Base-by-base conservation (phyloP, 2,329 filamentous ascomycete species). In the Fusarium incarnatum region DNA sequence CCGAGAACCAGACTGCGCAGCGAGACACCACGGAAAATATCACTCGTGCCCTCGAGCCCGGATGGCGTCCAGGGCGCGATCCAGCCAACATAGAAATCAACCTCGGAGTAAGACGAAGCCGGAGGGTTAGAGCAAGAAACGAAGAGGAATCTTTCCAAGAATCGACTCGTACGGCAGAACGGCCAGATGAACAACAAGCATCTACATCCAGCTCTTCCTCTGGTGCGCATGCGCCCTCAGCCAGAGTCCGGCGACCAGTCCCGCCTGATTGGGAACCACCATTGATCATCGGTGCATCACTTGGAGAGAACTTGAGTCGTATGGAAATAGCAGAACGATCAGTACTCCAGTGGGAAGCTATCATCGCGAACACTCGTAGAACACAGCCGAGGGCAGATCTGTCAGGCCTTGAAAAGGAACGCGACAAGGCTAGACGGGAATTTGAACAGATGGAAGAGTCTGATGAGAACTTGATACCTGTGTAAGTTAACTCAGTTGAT, bases 301-400 rank as follows among this genome's bases (percentile, higher is more conserved):
- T 75, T 16, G 73, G 73, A 15, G 57, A 71, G 12, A 70, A 74
- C 6, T 42, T 75, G 6, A 75, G 73, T 12, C 63, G 63, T 3
- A 22, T 76, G 12, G 73, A 75, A 45, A 49, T 70, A 44, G 73
- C 73, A 42, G 68, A 75, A 28, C 64, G 73, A 18, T 60, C 54
- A 10, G 67, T 73, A 1, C 46, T 74, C 22, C 73, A 75, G 47
- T 75, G 73, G 73, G 70, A 75, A 41, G 72, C 70, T 12, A 75
- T 75, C 22, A 32, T 75, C 8, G 57, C 64, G 13, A 73, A 73
- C 30, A 41, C 60, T 6, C 72, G 63, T 10, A 44, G 54, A 56
- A 65, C 46, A 12, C 70, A 75, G 27, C 72, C 73, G 8, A 20
- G 28, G 16, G 72, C 60, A 42, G 64, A 75, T 32, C 27, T 75